Evolutionary conservation across 176 grass and related monocot genomes (phyloP), one percentile per base, ranked within the genome.

Genomic region (Bothriochloa decipiens): DNA sequence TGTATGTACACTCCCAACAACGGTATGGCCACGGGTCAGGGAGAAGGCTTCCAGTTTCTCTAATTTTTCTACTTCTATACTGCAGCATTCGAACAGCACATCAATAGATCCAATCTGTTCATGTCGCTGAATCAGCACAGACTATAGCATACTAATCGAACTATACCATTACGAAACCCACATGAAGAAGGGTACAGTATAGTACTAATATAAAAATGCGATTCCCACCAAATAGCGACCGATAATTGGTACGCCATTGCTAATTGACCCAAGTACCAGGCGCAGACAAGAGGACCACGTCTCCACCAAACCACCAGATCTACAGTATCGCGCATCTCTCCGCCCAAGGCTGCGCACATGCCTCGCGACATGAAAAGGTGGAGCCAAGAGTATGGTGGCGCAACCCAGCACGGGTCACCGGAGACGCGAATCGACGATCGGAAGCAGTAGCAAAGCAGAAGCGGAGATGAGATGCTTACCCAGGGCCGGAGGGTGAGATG

Each of bases 391-490:
- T 68, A 15, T 18, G 65, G 15, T 36, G 37, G 13, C 25, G 35
- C 20, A 77, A 29, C 36, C 71, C 2, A 11, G 72, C 72, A 53
- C 46, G 28, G 45, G 47, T 75, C 28, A 60, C 18, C 27, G 47
- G 14, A 11, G 52, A 8, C 10, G 22, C 7, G 26, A 7, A 75
- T 75, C 73, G 76, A 32, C 11, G 39, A 7, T 60, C 39, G 58
- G 52, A 76, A 25, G 4, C 50, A 20, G 27, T 57, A 76, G 28
- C 8, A n/a, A 36, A 57, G 0, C 7, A 37, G 0, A 10, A 4
- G n/a, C 55, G 23, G 72, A 78, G 41, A 35, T 81, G 77, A 77
- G 87, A 32, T 98, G 77, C 73, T 88, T 98, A 98, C 96, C 96
- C 91, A 27, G 89, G 83, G 8, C 73, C 93, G 0, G 96, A 68